Percentiles rank a stretch among this genome's conserved stretches.
Conservation (phyloP, 345 rosid genomes). For the Salix purpurea region DNA sequence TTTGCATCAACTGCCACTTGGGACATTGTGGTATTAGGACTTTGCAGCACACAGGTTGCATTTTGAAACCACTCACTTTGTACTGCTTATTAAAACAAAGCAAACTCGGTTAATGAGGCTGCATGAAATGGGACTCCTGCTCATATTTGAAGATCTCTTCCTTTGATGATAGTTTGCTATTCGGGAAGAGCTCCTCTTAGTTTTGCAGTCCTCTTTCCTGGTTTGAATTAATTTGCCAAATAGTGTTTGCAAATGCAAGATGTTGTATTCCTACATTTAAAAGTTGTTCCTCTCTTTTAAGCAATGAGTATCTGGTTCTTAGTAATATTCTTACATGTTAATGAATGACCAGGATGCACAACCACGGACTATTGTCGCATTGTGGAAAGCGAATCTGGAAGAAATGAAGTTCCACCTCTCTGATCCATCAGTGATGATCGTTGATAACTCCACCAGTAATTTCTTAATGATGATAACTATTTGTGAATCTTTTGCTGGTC, state of each 20-base stretch:
- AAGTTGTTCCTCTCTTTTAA: background rate
- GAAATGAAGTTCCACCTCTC: slow-evolving; percentile 62
- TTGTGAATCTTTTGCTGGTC: slow-evolving; percentile 2
- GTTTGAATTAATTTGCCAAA: background rate
- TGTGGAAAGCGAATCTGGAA: slow-evolving; percentile 91
- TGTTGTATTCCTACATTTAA: background rate
- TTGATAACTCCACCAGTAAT: slow-evolving; percentile 69
- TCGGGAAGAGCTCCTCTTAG: background rate
- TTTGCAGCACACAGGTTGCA: background rate
- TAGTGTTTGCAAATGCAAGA: background rate
- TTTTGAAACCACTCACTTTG: background rate
- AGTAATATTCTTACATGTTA: slow-evolving; percentile 4
- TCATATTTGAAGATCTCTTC: background rate
- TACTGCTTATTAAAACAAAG: background rate
- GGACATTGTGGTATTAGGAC: background rate
- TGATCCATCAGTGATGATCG: slow-evolving; percentile 76
- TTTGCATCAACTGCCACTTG: background rate
- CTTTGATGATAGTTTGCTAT: background rate
- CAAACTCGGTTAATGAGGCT: background rate
- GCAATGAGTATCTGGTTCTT: background rate
- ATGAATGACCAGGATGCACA: slow-evolving; percentile 65
- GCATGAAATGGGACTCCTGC: background rate
- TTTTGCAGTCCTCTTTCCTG: background rate
- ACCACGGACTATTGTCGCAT: slow-evolving; percentile 66
- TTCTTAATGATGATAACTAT: slow-evolving; percentile 24